These are phyloP conservation scores for Penicillium sp. DNA, from an alignment of 2,329 filamentous ascomycete genomes.

Conservation along the genomic window DNA sequence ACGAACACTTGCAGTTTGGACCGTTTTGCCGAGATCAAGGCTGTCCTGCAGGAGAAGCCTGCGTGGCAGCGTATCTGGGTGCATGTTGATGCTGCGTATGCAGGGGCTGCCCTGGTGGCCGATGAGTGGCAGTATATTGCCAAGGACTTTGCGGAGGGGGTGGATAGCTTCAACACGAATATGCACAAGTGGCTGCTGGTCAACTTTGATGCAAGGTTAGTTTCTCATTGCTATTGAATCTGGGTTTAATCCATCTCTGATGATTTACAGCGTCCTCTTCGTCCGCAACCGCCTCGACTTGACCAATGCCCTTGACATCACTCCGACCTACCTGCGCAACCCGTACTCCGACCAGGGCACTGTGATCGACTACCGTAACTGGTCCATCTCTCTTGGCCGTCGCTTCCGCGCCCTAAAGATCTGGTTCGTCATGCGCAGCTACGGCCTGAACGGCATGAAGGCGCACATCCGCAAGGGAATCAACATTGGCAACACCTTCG, in stretches of 20 bases:
- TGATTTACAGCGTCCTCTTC: constrained; percentile 70
- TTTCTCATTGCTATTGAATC: background rate
- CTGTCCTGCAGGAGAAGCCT: constrained; percentile 49
- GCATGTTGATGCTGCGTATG: constrained; percentile 91
- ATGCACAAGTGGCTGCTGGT: constrained; percentile 97
- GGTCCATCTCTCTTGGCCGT: constrained; percentile 91
- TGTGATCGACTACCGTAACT: constrained; percentile 94
- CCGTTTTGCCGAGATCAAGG: constrained; percentile 70
- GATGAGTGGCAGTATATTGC: constrained; percentile 76
- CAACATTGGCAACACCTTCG: constrained; percentile 69
- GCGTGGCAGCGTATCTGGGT: constrained; percentile 72
- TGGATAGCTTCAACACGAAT: constrained; percentile 92
- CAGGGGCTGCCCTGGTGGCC: constrained; percentile 78
- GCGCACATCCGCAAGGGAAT: constrained; percentile 72
- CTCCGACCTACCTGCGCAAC: constrained; percentile 81
- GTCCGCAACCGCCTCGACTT: constrained; percentile 74
- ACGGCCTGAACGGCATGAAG: constrained; percentile 75
- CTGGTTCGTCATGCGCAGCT: constrained; percentile 89
- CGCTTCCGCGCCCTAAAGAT: constrained; percentile 88
- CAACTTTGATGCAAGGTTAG: constrained; percentile 74
- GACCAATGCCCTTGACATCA: constrained; percentile 76
- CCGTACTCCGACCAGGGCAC: constrained; percentile 76
- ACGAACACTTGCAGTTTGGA: constrained; percentile 89
- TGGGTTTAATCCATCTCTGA: constrained; percentile 4
- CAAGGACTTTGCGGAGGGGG: constrained; percentile 58